Conservation (phyloP, 768 basidiomycete genomes). For the Boletus subparvulus region DNA sequence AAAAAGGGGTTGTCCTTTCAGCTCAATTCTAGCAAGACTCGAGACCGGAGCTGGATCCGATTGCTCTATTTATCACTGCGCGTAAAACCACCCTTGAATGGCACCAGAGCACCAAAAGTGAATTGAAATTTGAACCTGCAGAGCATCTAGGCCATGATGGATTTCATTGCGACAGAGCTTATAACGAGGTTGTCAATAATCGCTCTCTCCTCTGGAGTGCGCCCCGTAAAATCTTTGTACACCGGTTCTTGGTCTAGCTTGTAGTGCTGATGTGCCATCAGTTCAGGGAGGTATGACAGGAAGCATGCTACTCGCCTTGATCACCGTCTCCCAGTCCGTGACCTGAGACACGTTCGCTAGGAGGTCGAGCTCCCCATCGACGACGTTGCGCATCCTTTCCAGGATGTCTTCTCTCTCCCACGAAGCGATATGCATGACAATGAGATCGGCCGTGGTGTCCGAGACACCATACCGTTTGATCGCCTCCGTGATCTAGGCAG, state of each 20-base stretch:
- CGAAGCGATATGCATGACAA: slow-evolving; percentile 68
- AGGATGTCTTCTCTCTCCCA: slow-evolving; percentile 43
- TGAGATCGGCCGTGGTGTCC: slow-evolving; percentile 56
- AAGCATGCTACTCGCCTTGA: slow-evolving; percentile 55
- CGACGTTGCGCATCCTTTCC: slow-evolving; percentile 52
- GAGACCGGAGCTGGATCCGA: too few species aligned
- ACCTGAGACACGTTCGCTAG: slow-evolving; percentile 43
- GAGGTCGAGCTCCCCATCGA: slow-evolving; percentile 55
- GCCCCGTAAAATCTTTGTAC: slow-evolving; percentile 35
- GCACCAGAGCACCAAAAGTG: not conserved
- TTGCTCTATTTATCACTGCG: too few species aligned
- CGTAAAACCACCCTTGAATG: not conserved
- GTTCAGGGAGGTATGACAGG: too few species aligned
- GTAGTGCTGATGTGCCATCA: slow-evolving; percentile 50
- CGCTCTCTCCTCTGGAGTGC: slow-evolving; percentile 36
- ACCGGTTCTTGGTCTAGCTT: slow-evolving; percentile 61
- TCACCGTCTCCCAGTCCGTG: slow-evolving; percentile 72
- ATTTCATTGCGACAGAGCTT: slow-evolving; percentile 83
- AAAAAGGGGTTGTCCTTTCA: too few species aligned
- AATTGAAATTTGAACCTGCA: not conserved
- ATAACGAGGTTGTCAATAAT: slow-evolving; percentile 65
- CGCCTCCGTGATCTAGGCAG: slow-evolving; percentile 77
- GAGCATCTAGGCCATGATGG: slow-evolving; percentile 39
- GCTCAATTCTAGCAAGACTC: too few species aligned
- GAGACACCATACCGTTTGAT: slow-evolving; percentile 85